These are phyloP conservation scores for Pseudonectria buxi DNA, from an alignment of 2,329 filamentous ascomycete genomes.

Conservation along the genomic window DNA sequence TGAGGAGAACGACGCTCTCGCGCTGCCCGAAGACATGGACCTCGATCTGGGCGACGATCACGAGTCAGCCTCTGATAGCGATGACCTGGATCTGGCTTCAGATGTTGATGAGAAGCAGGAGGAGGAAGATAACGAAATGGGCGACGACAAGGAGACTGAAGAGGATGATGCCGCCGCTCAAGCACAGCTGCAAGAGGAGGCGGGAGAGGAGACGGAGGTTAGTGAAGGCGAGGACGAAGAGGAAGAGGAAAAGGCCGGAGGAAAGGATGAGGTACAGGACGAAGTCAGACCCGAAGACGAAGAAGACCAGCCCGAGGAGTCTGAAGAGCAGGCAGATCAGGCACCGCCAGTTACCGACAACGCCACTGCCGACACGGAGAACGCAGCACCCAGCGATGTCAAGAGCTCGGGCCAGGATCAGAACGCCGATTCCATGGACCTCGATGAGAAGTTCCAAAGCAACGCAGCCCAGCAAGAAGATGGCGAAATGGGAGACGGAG, in stretches of 20 bases:
- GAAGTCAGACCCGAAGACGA: slow-evolving; percentile 38
- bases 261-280: slow-evolving; percentile 41
- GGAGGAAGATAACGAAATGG: slow-evolving; percentile 34
- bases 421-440: slow-evolving; percentile 55
- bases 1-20: slow-evolving; percentile 73
- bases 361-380: slow-evolving; percentile 49
- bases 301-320: slow-evolving; percentile 48
- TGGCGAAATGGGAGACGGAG: slow-evolving; percentile 58
- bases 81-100: slow-evolving; percentile 53
- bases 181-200: slow-evolving; percentile 32
- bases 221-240: slow-evolving; percentile 48
- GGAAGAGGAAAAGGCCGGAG: slow-evolving; percentile 36
- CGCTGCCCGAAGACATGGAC: slow-evolving; percentile 82
- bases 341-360: slow-evolving; percentile 37
- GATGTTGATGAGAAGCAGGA: slow-evolving; percentile 43
- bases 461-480: slow-evolving; percentile 59
- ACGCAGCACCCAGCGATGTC: slow-evolving; percentile 56
- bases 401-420: slow-evolving; percentile 60
- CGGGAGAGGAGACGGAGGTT: slow-evolving; percentile 48
- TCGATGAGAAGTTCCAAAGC: slow-evolving; percentile 53
- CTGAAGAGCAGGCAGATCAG: slow-evolving; percentile 40
- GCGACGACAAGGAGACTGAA: slow-evolving; percentile 28
- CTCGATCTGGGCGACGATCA: slow-evolving; percentile 71
- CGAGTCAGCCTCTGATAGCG: slow-evolving; percentile 47
- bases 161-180: slow-evolving; percentile 31